Percentiles rank a stretch among this genome's conserved stretches.
Evolutionary conservation across 148 eudicot species (phyloP).

Genomic region (Spergularia marina): DNA sequence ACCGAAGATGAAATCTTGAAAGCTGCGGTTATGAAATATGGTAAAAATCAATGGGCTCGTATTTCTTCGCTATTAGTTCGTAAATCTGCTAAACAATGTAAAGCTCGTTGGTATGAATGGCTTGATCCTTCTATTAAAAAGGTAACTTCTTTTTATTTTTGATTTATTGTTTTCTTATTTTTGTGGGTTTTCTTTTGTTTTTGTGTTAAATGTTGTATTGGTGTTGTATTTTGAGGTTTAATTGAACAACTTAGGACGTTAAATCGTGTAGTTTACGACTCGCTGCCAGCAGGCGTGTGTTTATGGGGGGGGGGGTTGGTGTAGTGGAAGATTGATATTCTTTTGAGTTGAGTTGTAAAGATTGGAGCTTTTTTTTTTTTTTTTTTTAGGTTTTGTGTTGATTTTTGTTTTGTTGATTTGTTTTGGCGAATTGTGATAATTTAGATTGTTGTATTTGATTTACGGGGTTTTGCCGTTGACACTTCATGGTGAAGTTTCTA

Average conservation of each 20-base stretch:
- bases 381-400: too few species aligned
- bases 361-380: too few species aligned
- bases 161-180: background rate
- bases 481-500: too few species aligned
- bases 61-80: constrained; percentile 82
- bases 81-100: constrained; percentile 96
- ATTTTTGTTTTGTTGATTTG: too few species aligned
- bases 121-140: constrained; percentile 97
- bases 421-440: too few species aligned
- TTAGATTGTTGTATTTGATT: too few species aligned
- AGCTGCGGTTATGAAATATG: constrained; percentile 97
- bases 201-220: background rate
- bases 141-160: constrained; percentile 33
- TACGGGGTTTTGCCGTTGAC: too few species aligned
- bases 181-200: background rate
- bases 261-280: too few species aligned
- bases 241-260: background rate
- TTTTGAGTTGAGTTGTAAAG: too few species aligned
- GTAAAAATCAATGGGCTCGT: constrained; percentile 96
- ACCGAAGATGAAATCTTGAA: constrained; percentile 93
- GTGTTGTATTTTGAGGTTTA: background rate
- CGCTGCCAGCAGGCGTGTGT: too few species aligned
- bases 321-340: too few species aligned
- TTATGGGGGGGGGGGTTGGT: too few species aligned
- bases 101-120: constrained; percentile 99